Base-by-base conservation (phyloP, 805 yeast genomes). In the Naumovozyma baii region DNA sequence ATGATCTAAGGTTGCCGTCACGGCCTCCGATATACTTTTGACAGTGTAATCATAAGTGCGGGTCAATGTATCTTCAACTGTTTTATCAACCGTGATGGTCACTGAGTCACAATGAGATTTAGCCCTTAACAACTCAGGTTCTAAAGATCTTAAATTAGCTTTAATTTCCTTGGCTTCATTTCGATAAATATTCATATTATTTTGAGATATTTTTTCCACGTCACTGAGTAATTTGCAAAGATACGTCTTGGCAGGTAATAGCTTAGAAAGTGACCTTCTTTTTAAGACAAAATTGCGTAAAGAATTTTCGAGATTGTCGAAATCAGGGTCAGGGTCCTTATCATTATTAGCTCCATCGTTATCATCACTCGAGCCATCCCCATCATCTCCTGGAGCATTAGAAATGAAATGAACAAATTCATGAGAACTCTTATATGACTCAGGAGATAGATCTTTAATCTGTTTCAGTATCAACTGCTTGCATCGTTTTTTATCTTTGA, bases 401-500 rank as follows among this genome's bases (percentile, higher is more conserved):
- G 90, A 78, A 4, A 92, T 84, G 62, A 92, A 92, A 59, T 94
- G 98, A 5, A 92, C 94, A 64, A 92, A 87, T 33, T 88, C 94
- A n/a, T 71, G 64, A 0, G 96, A 76, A 49, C 83, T 85, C 56
- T 90, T 87, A 55, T 81, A 80, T 0, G 96, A 85, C 48, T 85
- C 95, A 1, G 97, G 98, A 0, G 95, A 82, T 39, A 94, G 64
- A 15, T 68, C 76, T 49, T 83, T 78, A 7, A 92, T 86, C 59
- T 92, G 99, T 40, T 82, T 85, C 59, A 90, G 63, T 33, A 92
- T 86, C 42, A 80, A 71, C 30, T 70, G 65, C 54, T 72, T 76
- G 63, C 99, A 92, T 46, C 84, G 76, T 36, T 78, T 74, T 57
- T 86, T 83, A 57, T 90, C 85, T 43, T 68, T 70, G 47, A 92